Evolutionary conservation across 345 rosid species (phyloP).

Genomic region (Angophora floribunda): DNA sequence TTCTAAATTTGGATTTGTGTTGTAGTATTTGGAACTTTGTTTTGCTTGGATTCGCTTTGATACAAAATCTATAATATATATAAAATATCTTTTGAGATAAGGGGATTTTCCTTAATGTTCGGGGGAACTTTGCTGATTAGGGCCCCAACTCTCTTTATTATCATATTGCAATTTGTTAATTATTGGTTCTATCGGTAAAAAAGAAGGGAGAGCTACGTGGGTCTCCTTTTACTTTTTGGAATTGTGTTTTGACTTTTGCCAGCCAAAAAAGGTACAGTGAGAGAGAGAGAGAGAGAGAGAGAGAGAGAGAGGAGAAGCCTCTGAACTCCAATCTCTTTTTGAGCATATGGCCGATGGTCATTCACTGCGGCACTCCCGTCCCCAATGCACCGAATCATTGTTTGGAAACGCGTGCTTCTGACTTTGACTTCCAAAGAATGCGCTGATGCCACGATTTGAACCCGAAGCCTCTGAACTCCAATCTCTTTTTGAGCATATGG

Average conservation of each 20-base stretch:
- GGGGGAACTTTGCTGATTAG: neutral
- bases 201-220: neutral
- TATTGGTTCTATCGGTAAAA: neutral
- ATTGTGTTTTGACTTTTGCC: neutral
- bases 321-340: neutral
- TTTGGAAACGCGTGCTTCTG: too few species aligned
- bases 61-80: too few species aligned
- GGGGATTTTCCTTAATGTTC: neutral
- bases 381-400: neutral
- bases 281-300: too few species aligned
- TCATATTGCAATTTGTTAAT: too few species aligned
- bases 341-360: neutral
- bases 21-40: neutral
- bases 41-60: too few species aligned
- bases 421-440: neutral
- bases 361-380: too few species aligned
- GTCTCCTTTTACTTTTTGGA: neutral
- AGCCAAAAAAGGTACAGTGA: too few species aligned
- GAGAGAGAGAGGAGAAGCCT: too few species aligned
- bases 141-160: neutral
- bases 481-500: neutral
- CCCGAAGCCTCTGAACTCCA: neutral
- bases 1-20: neutral
- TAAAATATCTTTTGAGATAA: neutral
- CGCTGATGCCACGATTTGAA: neutral